A percentile compares a stretch with the other conserved stretches of the same genome.
phyloP scores from a whole-genome alignment of 306 rosid species.

The Macrotyloma uniflorum region DNA sequence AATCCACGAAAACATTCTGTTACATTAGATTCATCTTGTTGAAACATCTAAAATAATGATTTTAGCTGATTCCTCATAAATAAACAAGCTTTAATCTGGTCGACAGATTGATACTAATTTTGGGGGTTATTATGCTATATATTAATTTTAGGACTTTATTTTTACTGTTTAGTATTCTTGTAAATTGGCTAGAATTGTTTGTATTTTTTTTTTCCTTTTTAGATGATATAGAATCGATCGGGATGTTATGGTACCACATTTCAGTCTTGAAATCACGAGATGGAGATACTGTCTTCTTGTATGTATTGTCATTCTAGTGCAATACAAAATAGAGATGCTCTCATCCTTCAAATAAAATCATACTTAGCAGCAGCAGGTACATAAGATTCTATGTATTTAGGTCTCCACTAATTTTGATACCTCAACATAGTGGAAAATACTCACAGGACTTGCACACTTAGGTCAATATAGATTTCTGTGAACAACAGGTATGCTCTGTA shows the following conservation, averaged over 20 bases:
- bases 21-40: slow-evolving; percentile 17
- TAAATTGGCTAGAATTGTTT: background rate
- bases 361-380: too few relatives aligned
- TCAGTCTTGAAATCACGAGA: background rate
- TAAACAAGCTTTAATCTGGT: background rate
- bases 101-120: background rate
- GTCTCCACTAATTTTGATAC: slow-evolving; percentile 13
- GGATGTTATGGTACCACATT: slow-evolving; percentile 3
- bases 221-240: background rate
- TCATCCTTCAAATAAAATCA: background rate
- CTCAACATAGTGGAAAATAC: background rate
- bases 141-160: background rate
- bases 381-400: slow-evolving; percentile 1
- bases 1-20: background rate
- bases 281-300: slow-evolving; percentile 13
- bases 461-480: slow-evolving; percentile 10
- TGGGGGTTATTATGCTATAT: background rate
- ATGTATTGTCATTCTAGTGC: background rate
- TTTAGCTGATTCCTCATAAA: background rate
- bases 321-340: slow-evolving; percentile 10
- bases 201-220: background rate
- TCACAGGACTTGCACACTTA: background rate
- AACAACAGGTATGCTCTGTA: too few relatives aligned
- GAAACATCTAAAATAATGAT: background rate
- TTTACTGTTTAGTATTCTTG: background rate